A percentile compares a stretch with the other conserved stretches of the same genome.
phyloP scores from a whole-genome alignment of 2,329 filamentous ascomycete species.

The Camillea tinctor region DNA sequence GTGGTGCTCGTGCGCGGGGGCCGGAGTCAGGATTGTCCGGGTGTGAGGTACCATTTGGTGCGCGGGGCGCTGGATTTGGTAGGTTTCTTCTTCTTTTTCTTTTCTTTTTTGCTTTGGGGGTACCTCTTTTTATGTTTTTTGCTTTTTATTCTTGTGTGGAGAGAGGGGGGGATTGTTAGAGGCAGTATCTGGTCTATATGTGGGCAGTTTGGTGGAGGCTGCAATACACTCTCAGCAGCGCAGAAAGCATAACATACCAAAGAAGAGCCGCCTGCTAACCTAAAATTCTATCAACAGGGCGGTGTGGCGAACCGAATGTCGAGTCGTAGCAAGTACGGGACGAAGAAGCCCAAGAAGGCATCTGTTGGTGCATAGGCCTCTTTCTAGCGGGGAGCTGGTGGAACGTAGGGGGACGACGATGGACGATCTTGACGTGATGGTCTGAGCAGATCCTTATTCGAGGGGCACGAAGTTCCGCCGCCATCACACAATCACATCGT shows the following conservation, averaged over 20 bases:
- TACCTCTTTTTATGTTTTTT: background rate
- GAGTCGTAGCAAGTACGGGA: slow-evolving; percentile 93
- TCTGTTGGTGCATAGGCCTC: slow-evolving; percentile 43
- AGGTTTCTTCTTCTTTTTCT: slow-evolving; percentile 38
- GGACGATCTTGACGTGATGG: background rate
- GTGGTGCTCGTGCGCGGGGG: slow-evolving; percentile 95
- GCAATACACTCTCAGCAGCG: no score
- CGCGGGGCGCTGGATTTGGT: slow-evolving; percentile 92
- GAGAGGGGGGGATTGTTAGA: background rate
- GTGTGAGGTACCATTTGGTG: slow-evolving; percentile 94
- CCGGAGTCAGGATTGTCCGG: slow-evolving; percentile 92
- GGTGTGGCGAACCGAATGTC: slow-evolving; percentile 83
- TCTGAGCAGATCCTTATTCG: background rate
- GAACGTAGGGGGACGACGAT: background rate
- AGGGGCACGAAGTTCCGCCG: no score
- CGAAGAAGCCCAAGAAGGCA: slow-evolving; percentile 94
- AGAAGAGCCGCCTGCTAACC: no score
- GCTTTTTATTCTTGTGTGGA: background rate
- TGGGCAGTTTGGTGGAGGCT: no score
- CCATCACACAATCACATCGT: background rate
- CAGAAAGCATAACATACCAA: no score
- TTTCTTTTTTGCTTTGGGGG: no score
- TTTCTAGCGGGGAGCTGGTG: background rate
- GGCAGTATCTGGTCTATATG: no score
- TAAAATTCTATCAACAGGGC: slow-evolving; percentile 54